Evolutionary conservation across 2,329 filamentous ascomycete genomes (phyloP).

Genomic region (Didymosphaeria variabile): DNA sequence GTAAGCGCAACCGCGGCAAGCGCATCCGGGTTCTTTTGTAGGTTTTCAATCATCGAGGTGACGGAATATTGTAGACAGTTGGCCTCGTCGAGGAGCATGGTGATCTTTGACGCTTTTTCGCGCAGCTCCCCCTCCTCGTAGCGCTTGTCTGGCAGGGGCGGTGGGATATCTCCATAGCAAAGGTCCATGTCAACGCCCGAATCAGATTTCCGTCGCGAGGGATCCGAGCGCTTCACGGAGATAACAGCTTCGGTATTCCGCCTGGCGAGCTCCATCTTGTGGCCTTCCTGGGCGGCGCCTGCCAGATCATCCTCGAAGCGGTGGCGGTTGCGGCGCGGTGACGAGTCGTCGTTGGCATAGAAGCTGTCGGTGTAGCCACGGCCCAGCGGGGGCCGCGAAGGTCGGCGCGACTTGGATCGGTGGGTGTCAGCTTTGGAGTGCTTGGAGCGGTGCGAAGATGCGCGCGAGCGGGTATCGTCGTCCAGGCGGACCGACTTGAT

Average conservation of each 20-base stretch:
- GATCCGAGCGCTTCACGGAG: conserved; percentile 22
- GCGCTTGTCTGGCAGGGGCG: conserved; percentile 65
- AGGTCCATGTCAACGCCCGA: conserved; percentile 84
- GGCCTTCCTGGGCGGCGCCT: conserved; percentile 38
- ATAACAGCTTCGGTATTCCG: conserved; percentile 53
- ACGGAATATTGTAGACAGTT: conserved; percentile 89
- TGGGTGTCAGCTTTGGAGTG: conserved; percentile 32
- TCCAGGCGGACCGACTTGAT: conserved; percentile 59
- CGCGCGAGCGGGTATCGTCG: conserved; percentile 49
- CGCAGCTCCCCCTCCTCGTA: conserved; percentile 68
- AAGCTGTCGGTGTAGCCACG: conserved; percentile 58
- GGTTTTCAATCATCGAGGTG: conserved; percentile 79
- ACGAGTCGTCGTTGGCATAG: conserved; percentile 51
- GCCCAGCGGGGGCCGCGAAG: conserved; percentile 49
- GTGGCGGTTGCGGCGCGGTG: conserved; percentile 32
- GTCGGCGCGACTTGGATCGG: conserved; percentile 37
- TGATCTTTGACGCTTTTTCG: conserved; percentile 76
- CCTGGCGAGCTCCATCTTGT: conserved; percentile 52
- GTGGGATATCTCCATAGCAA: conserved; percentile 85
- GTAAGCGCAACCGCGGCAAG: conserved; percentile 94
- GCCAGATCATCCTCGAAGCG: conserved; percentile 46
- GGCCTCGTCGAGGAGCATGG: conserved; percentile 82
- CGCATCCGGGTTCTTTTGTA: conserved; percentile 85
- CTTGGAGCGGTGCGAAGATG: conserved; percentile 41
- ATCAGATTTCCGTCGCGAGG: conserved; percentile 49